Base-by-base conservation (phyloP, 2,329 filamentous ascomycete species). In the Polytolypa hystricis region DNA sequence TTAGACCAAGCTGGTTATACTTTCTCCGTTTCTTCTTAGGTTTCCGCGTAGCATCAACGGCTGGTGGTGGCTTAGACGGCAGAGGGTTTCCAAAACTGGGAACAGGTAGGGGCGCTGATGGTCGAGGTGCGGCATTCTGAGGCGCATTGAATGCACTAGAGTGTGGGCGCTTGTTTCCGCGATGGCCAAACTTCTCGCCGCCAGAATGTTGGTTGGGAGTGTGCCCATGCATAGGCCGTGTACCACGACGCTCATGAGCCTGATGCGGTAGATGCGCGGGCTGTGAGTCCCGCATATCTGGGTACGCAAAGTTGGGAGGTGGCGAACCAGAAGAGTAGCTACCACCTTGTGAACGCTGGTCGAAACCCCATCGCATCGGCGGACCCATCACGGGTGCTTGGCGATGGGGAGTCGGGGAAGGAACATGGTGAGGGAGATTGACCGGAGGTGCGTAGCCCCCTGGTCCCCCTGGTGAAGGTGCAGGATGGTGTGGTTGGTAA, bases 281-380 rank as follows among this genome's bases (percentile, higher is more conserved):
- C 42, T 46, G 43, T 45, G 50, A 45, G 44, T 48, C 48, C 23
- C 54, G 55, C 40, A 58, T 55, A 48, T 49, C 50, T 30, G 49
- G 45, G 41, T 55, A 49, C 56, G 64, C 64, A 56, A 63, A 60
- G 56, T 65, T 64, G 48, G 69, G 60, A 33, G 66, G 59, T 32
- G 64, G 59, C 39, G 70, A 62, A 35, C 57, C 58, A 33, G 37
- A 29, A 3, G 28, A 14, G 19, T 32, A 30, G n/a, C 10, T 27
- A 15, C 11, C 12, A 17, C 19, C 12, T 18, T 29, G 20, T 11
- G 30, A 10, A 11, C 14, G 28, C 6, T 35, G 21, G 16, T 73
- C 70, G 54, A 71, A 71, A 3, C 69, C 69, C 61, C 73, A 71
- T 38, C 65, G 65, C 44, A 74, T 69, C 2, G 69, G 69, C 21